Conservation (phyloP, 768 basidiomycete genomes). For the Coprinopsis strossmayeri region DNA sequence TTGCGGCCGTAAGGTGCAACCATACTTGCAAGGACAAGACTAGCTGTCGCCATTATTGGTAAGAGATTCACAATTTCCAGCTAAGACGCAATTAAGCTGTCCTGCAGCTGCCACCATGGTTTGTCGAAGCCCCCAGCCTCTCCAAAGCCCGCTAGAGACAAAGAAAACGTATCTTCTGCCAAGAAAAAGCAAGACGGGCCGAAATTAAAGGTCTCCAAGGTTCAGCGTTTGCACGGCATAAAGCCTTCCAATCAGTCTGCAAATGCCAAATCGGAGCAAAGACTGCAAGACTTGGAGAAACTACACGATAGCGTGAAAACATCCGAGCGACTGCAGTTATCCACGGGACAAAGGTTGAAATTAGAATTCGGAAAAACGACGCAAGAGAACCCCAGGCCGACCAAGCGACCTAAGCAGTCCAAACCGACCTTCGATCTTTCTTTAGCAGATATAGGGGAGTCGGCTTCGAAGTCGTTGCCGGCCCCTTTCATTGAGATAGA, state of each 20-base stretch:
- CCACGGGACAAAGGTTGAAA: slow-evolving; percentile 39
- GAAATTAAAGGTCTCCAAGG: slow-evolving; percentile 12
- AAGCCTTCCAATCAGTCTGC: slow-evolving; percentile 5
- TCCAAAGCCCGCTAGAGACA: slow-evolving; percentile 2
- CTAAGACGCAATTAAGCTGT: too few species aligned
- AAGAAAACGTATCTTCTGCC: slow-evolving; percentile 1
- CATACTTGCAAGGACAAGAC: slow-evolving; percentile 76
- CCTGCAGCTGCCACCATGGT: slow-evolving; percentile 74
- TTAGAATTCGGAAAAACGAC: slow-evolving; percentile 19
- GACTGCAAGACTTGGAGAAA: slow-evolving; percentile 33
- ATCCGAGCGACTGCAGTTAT: slow-evolving; percentile 28
- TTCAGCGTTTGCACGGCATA: slow-evolving; percentile 1
- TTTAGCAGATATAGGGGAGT: slow-evolving; percentile 31
- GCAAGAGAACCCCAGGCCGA: slow-evolving; percentile 13
- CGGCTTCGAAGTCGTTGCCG: slow-evolving; percentile 15
- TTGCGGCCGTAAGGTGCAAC: slow-evolving; percentile 74
- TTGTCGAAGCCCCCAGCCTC: slow-evolving; percentile 38
- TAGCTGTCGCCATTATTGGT: slow-evolving; percentile 76
- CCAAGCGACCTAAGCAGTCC: slow-evolving; percentile 21
- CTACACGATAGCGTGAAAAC: slow-evolving; percentile 38
- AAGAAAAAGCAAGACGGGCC: slow-evolving; percentile 9
- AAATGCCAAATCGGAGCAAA: slow-evolving; percentile 19
- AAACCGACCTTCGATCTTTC: slow-evolving; percentile 44
- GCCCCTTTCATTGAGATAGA: slow-evolving; percentile 16
- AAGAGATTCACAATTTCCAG: slow-evolving; percentile 3